Evolutionary conservation across 2,329 filamentous ascomycete genomes (phyloP).

Genomic region (Niveomyces coronatus): DNA sequence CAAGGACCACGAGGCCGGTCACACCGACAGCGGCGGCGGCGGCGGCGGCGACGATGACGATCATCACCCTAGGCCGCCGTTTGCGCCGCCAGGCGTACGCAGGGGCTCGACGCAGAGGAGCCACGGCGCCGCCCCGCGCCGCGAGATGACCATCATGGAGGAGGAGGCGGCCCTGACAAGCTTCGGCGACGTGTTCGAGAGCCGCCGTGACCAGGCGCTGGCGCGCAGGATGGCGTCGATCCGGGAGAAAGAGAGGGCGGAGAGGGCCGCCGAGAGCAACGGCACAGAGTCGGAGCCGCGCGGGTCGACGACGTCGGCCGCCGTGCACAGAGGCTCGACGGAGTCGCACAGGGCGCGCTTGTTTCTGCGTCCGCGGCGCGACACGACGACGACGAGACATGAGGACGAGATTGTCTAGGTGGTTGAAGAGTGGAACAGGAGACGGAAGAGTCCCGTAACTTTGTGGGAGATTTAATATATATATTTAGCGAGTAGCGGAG

Average conservation of each 20-base stretch:
- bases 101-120: conserved; percentile 5
- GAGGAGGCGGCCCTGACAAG: conserved; percentile 26
- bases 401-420: conserved; percentile 7
- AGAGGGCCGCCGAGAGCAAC: conserved; percentile 11
- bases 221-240: conserved; percentile 28
- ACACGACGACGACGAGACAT: conserved; percentile 3
- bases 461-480: too few relatives aligned
- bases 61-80: conserved; percentile 9
- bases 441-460: too few relatives aligned
- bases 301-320: conserved; percentile 7
- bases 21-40: conserved; percentile 10
- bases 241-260: conserved; percentile 25
- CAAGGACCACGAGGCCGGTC: conserved; percentile 16
- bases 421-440: not conserved
- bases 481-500: too few relatives aligned
- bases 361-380: conserved; percentile 4
- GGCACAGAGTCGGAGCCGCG: conserved; percentile 6
- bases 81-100: conserved; percentile 7
- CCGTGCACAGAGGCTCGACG: conserved; percentile 4
- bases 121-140: conserved; percentile 10
- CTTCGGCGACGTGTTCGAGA: conserved; percentile 36
- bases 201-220: conserved; percentile 26
- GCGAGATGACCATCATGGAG: conserved; percentile 14
- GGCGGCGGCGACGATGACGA: too few relatives aligned
- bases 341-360: conserved; percentile 9